Evolutionary conservation across 2,329 filamentous ascomycete species (phyloP), one percentile per base, ranked within the genome.

Genomic region (Curvularia sp.): DNA sequence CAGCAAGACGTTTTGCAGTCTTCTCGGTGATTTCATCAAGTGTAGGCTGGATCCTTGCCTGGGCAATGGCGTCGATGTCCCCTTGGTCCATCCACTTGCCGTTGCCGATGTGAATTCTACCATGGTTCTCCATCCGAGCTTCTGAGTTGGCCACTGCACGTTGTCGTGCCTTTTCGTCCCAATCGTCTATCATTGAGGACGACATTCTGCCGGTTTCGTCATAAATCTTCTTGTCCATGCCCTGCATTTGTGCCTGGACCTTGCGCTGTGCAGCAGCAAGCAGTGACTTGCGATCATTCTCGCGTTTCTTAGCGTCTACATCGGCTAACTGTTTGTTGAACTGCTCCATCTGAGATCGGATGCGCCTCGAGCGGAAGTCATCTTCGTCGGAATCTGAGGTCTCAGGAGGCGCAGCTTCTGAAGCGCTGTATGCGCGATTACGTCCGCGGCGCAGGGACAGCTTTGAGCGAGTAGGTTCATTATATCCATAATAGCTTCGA

Each of bases 1-100:
- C 84, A 49, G 89, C 90, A 39, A 86, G 83, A 72, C 92, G 88
- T 61, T 83, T 83, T 70, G 93, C 89, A 0, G 91, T 91, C 71
- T 88, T 91, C 51, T 91, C 88, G 53, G 89, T 88, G 61, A 97
- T 95, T 64, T 96, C 91, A 65, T 97, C 89, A 5, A 97, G 76
- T 0, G 95, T 87, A 4, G 93, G 93, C 74, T 94, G 91, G 15
- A 97, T 85, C 65, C 89, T 87, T 46, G 85, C 86, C 12, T 87
- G 85, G 2, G 93, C 93, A 65, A 97, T 90, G 5, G 86, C 87
- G 63, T 97, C 88, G 15, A 97, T 87, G 48, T 93, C 90, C 5
- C 86, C 83, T 66, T 89, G 87, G 38, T 92, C 86, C 81, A 97
- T 88, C 69, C 88, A 93, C 70, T 86, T 92, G 7, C 92, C 92